These are phyloP conservation scores for Parafenestella ontariensis DNA, from an alignment of 2,329 filamentous ascomycete species.

Conservation along the genomic window DNA sequence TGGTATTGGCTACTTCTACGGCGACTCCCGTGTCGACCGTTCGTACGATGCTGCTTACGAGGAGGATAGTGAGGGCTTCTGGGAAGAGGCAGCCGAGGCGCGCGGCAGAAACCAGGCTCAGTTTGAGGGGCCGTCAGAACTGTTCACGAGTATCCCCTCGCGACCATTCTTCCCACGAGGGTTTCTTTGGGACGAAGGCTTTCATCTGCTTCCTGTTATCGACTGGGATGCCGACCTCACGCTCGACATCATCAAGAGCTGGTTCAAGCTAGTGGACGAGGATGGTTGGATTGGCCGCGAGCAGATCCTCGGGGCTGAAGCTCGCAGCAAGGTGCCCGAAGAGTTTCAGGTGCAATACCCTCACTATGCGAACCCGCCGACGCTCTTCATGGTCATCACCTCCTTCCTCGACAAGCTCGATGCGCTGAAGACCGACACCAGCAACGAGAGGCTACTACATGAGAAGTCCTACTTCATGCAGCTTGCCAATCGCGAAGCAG, in stretches of 20 bases:
- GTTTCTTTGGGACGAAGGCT: slow-evolving; percentile 98
- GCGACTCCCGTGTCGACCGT: slow-evolving; percentile 84
- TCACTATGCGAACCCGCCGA: slow-evolving; percentile 96
- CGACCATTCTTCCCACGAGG: slow-evolving; percentile 95
- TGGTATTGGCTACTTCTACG: slow-evolving; percentile 94
- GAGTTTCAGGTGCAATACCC: slow-evolving; percentile 97
- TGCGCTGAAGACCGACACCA: slow-evolving; percentile 46
- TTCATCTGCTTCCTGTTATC: slow-evolving; percentile 87
- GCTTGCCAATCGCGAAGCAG: slow-evolving; percentile 71
- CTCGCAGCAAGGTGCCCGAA: slow-evolving; percentile 88
- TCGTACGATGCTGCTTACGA: slow-evolving; percentile 93
- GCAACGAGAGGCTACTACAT: slow-evolving; percentile 43
- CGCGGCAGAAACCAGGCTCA: slow-evolving; percentile 71
- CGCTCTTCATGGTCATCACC: slow-evolving; percentile 88
- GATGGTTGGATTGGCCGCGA: slow-evolving; percentile 98
- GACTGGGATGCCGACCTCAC: slow-evolving; percentile 92
- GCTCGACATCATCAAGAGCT: slow-evolving; percentile 87
- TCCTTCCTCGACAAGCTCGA: slow-evolving; percentile 81
- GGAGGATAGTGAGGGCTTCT: slow-evolving; percentile 94
- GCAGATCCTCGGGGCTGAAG: slow-evolving; percentile 90
- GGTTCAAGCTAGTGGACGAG: slow-evolving; percentile 95
- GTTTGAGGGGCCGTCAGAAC: slow-evolving; percentile 81
- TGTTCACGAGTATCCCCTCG: slow-evolving; percentile 91
- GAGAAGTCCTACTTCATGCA: slow-evolving; percentile 65
- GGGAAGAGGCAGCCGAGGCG: slow-evolving; percentile 87